Conservation (phyloP, 2,329 filamentous ascomycete genomes). For the Penicillium sp. region DNA sequence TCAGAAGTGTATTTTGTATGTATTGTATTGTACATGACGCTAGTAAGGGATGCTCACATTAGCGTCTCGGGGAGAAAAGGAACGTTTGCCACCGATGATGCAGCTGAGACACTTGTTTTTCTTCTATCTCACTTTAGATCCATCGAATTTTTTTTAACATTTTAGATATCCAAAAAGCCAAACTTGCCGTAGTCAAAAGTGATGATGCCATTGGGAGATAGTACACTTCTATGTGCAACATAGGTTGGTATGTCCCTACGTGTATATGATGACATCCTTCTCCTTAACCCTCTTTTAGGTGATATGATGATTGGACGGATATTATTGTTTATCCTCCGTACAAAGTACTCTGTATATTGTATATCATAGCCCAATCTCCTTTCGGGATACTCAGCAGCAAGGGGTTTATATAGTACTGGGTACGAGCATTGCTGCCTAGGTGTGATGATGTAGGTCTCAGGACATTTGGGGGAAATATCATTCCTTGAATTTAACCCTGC, state of each 20-base stretch:
- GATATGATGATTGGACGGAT: slow-evolving; percentile 4
- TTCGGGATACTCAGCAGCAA: slow-evolving; percentile 10
- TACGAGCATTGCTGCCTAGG: slow-evolving; percentile 13
- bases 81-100: slow-evolving; percentile 21
- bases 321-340: not conserved
- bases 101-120: slow-evolving; percentile 5
- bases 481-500: slow-evolving; percentile 15
- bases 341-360: not conserved
- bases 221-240: not conserved
- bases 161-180: not conserved
- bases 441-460: slow-evolving; percentile 13
- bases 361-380: not conserved
- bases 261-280: slow-evolving; percentile 21
- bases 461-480: slow-evolving; percentile 4
- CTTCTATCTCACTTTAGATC: not conserved
- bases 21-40: slow-evolving; percentile 13
- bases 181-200: not conserved
- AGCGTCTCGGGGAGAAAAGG: slow-evolving; percentile 19
- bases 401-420: slow-evolving; percentile 6
- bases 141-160: not conserved
- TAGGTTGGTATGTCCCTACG: slow-evolving; percentile 10
- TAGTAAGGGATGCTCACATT: slow-evolving; percentile 22
- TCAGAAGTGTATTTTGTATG: slow-evolving; percentile 5
- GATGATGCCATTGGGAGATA: slow-evolving; percentile 10
- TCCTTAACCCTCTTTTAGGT: not conserved